phyloP scores from a whole-genome alignment of 306 rosid species.

The Quercus aquifolioides region DNA sequence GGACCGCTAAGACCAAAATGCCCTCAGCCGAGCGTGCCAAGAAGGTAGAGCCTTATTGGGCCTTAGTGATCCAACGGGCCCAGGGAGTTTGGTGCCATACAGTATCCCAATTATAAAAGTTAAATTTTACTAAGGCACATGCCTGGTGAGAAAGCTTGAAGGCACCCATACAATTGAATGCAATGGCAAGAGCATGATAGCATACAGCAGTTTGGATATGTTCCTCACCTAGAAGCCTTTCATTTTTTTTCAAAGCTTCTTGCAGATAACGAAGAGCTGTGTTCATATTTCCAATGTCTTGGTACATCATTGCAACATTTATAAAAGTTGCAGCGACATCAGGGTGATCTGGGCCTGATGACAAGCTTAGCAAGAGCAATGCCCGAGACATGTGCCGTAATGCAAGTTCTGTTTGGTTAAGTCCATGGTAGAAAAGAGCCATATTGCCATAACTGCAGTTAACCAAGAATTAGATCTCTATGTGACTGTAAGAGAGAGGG shows the following conservation, averaged over 20 bases:
- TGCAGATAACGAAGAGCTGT: conserved; percentile 99
- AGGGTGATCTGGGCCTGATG: conserved; percentile 98
- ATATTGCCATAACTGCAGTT: conserved; percentile 90
- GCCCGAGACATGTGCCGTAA: conserved; percentile 96
- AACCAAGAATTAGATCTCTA: conserved; percentile 8
- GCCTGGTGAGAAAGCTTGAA: conserved; percentile 96
- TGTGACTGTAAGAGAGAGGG: neutral
- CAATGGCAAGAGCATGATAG: conserved; percentile 97
- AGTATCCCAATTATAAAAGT: neutral
- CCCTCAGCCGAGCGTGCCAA: too few relatives aligned
- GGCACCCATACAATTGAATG: conserved; percentile 97
- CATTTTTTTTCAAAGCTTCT: conserved; percentile 93
- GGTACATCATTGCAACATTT: conserved; percentile 98
- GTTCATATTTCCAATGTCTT: conserved; percentile 91
- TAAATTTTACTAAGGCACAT: neutral
- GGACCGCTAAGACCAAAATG: too few relatives aligned
- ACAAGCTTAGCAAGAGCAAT: conserved; percentile 79
- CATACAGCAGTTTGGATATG: conserved; percentile 99
- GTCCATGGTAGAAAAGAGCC: conserved; percentile 97
- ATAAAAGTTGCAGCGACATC: conserved; percentile 95
- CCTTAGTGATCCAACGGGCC: too few relatives aligned
- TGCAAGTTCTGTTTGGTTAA: conserved; percentile 93
- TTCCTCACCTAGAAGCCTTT: conserved; percentile 94
- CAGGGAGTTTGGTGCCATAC: too few relatives aligned
- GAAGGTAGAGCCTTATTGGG: too few relatives aligned